These are phyloP conservation scores for Parmelia sp. DNA, from an alignment of 495 filamentous ascomycete genomes.

Conservation along the genomic window DNA sequence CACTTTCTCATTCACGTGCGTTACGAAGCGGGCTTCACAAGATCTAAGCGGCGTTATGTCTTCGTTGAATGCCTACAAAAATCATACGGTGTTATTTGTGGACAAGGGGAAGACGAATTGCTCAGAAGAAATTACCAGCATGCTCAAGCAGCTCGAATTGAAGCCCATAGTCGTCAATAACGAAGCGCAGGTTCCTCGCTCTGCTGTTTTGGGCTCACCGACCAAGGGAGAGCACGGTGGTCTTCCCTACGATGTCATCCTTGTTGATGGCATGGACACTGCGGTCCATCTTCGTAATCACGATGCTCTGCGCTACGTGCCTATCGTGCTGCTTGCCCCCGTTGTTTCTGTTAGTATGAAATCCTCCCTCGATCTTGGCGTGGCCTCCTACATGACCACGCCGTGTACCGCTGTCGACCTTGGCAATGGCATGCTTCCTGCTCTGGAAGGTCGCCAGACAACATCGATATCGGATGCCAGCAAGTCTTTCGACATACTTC, in stretches of 20 bases:
- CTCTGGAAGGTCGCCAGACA: slow-evolving; percentile 86
- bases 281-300: slow-evolving; percentile 76
- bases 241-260: slow-evolving; percentile 85
- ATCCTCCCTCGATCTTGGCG: slow-evolving; percentile 89
- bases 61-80: slow-evolving; percentile 81
- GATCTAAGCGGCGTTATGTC: slow-evolving; percentile 75
- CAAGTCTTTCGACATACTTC: slow-evolving; percentile 89
- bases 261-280: slow-evolving; percentile 90
- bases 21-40: slow-evolving; percentile 77
- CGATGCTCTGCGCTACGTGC: slow-evolving; percentile 96
- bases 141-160: slow-evolving; percentile 73
- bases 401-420: slow-evolving; percentile 93
- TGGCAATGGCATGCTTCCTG: slow-evolving; percentile 97
- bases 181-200: slow-evolving; percentile 49
- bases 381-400: slow-evolving; percentile 98
- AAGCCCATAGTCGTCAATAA: slow-evolving; percentile 75
- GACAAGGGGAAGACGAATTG: slow-evolving; percentile 80
- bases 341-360: slow-evolving; percentile 89
- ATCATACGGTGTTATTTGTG: slow-evolving; percentile 86
- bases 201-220: slow-evolving; percentile 51
- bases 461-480: slow-evolving; percentile 90
- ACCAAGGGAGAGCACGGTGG: slow-evolving; percentile 54
- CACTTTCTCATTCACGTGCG: slow-evolving; percentile 95
- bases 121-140: slow-evolving; percentile 66
- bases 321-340: slow-evolving; percentile 88